These are phyloP conservation scores for Cordyceps farinosa DNA, from an alignment of 2,329 filamentous ascomycete genomes.

Conservation along the genomic window DNA sequence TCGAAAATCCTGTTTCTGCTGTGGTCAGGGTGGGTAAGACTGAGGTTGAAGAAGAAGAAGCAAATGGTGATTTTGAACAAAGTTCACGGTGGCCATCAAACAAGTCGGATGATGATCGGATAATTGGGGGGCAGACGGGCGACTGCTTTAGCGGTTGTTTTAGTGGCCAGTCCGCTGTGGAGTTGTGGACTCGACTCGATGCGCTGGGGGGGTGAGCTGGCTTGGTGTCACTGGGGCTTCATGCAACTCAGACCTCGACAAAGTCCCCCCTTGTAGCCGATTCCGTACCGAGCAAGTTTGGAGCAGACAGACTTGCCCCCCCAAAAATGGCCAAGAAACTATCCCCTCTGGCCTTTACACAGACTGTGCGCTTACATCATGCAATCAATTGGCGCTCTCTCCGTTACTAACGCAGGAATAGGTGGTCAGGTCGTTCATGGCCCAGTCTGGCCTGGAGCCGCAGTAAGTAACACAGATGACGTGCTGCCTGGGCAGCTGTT, in stretches of 20 bases:
- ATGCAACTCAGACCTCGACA: background rate
- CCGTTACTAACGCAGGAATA: conserved; percentile 34
- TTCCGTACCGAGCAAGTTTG: background rate
- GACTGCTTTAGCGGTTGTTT: background rate
- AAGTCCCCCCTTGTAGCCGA: background rate
- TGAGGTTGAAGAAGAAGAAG: background rate
- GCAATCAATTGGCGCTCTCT: too few species aligned
- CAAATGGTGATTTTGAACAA: background rate
- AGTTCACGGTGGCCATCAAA: conserved; percentile 10
- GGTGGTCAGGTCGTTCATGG: conserved; percentile 83
- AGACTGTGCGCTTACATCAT: conserved; percentile 27
- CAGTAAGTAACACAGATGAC: conserved; percentile 51
- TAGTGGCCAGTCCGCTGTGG: conserved; percentile 5
- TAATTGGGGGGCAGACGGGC: conserved; percentile 3
- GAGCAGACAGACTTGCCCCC: background rate
- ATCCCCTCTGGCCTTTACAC: conserved; percentile 33
- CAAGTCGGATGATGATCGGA: conserved; percentile 18
- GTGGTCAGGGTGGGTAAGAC: background rate
- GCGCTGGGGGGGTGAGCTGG: background rate
- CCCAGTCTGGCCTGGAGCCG: conserved; percentile 82
- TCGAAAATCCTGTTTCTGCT: background rate
- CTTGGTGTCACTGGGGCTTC: too few species aligned
- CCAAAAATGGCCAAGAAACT: conserved; percentile 34
- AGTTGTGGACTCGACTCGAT: background rate
- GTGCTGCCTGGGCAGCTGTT: conserved; percentile 12